Evolutionary conservation across 2,329 filamentous ascomycete species (phyloP), one percentile per base, ranked within the genome.

Genomic region (Coleophoma cylindrospora): DNA sequence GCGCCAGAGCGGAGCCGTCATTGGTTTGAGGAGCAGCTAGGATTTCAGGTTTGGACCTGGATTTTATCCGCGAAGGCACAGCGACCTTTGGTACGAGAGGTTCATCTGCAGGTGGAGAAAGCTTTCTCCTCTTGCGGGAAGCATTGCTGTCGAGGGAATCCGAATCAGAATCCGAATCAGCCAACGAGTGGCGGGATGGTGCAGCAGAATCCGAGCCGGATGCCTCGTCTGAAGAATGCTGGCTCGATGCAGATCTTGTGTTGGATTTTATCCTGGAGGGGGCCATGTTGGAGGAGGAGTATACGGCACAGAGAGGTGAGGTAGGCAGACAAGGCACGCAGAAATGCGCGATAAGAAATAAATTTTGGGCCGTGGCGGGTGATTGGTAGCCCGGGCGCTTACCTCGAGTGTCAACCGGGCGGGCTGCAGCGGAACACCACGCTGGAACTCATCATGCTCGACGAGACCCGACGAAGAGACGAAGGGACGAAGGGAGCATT

Each of bases 1-100:
- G 77, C 3, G 77, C 80, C 45, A 73, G 67, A 49, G 78, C 71
- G 36, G 58, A 51, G 34, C 50, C 53, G 51, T 52, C 48, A 34
- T 21, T 52, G 5, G 48, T 43, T 27, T 47, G 32, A 17, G 33
- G n/a, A 27, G 11, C n/a, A 3, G 34, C n/a, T 9, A 34, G 47
- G 36, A 17, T 4, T 45, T 51, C 50, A 10, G 47, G 37, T 34
- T 45, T 62, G 21, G 51, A 17, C 46, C 57, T 61, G 22, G 51
- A 17, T 48, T 58, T 61, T 40, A 64, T 60, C 36, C 64, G 59
- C 40, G 63, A 65, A 10, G 63, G 64, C 4, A 60, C 60, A n/a
- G 57, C 53, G 3, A 50, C 54, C 15, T 48, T 49, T 12, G 54
- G 45, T n/a, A 57, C 40, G 50, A 46, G 48, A 14, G 52, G 55